Evolutionary conservation across 306 rosid species (phyloP).

Genomic region (Vicia faba): DNA sequence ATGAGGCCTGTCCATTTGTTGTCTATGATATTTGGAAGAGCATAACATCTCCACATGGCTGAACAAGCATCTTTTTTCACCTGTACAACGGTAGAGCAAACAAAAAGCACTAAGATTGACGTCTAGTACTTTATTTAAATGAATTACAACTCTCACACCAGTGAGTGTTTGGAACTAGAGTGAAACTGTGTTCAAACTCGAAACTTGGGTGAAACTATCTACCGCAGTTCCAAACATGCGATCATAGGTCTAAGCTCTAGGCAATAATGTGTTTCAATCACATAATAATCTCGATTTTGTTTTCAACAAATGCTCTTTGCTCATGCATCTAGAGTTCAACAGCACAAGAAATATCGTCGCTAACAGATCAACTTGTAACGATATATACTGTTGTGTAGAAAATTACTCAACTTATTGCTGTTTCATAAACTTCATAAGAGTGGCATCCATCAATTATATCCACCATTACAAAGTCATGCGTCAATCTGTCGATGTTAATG

Average conservation of each 20-base stretch:
- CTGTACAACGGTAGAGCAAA: neutral
- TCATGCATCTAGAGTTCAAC: constrained; percentile 4
- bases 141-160: too few relatives aligned
- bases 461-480: neutral
- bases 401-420: neutral
- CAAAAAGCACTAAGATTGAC: neutral
- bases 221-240: neutral
- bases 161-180: neutral
- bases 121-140: too few relatives aligned
- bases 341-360: too few relatives aligned
- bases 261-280: neutral
- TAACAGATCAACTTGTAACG: constrained; percentile 5
- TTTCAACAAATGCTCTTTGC: constrained; percentile 6
- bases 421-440: constrained; percentile 11
- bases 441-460: constrained; percentile 15
- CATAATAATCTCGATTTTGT: constrained; percentile 3
- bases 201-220: neutral
- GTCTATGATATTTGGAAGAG: neutral
- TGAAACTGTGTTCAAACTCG: neutral
- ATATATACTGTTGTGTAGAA: constrained; percentile 18
- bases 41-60: constrained; percentile 20
- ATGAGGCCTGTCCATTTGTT: neutral
- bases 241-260: neutral
- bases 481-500: neutral
- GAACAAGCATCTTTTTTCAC: neutral